Conservation (phyloP, 257 asterid genomes). For the Solanum rostratum region DNA sequence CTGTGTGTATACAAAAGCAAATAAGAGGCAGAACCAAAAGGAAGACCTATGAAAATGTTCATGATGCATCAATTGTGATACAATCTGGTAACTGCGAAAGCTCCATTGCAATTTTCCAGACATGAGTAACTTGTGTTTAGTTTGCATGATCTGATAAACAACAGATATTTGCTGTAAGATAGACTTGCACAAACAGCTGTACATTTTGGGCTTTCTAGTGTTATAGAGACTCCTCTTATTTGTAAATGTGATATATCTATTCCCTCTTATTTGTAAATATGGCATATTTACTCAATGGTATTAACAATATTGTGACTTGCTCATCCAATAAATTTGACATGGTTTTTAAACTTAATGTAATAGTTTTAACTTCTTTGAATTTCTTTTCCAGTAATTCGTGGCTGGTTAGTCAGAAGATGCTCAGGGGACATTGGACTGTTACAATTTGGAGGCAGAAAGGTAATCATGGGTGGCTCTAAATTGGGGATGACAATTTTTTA, state of each 20-base stretch:
- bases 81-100: constrained; percentile 60
- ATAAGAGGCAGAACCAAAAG: constrained; percentile 44
- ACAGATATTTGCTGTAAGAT: not conserved
- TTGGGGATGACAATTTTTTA: not conserved
- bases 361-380: not conserved
- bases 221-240: not conserved
- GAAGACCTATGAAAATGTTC: constrained; percentile 29
- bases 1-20: constrained; percentile 65
- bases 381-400: constrained; percentile 74
- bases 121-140: not conserved
- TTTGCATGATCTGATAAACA: not conserved
- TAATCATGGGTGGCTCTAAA: constrained; percentile 11
- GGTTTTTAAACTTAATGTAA: not conserved
- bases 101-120: not conserved
- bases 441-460: constrained; percentile 81
- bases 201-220: not conserved
- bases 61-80: constrained; percentile 53
- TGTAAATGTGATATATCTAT: not conserved
- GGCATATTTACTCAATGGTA: not conserved
- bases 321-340: not conserved
- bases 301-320: not conserved
- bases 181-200: not conserved
- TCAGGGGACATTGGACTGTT: constrained; percentile 74
- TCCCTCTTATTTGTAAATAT: not conserved
- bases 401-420: constrained; percentile 94